Conservation (phyloP, 768 basidiomycete species). For the Collybia mongolica region DNA sequence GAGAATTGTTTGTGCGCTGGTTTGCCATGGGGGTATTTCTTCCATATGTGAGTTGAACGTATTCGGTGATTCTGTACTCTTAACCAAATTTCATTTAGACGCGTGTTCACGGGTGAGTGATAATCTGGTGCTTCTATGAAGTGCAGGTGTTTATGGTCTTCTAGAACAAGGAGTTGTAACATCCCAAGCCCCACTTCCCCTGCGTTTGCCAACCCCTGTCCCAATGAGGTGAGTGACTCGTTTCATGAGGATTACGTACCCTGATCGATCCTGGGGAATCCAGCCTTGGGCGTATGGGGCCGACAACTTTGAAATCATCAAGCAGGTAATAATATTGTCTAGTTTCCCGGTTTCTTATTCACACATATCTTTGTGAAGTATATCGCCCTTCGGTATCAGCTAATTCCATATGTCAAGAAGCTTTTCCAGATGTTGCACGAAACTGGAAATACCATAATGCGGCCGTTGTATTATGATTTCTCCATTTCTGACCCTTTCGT, state of each 20-base stretch:
- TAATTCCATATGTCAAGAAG: slow-evolving; percentile 28
- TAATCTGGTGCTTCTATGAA: not conserved
- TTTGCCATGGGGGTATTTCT: slow-evolving; percentile 34
- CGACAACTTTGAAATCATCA: slow-evolving; percentile 32
- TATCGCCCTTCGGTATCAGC: slow-evolving; percentile 34
- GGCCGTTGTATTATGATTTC: slow-evolving; percentile 32
- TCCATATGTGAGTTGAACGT: slow-evolving; percentile 27
- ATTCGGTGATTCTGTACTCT: not conserved
- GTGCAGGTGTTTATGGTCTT: too few relatives aligned
- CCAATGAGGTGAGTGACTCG: slow-evolving; percentile 24
- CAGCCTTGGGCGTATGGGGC: slow-evolving; percentile 37
- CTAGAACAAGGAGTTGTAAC: slow-evolving; percentile 27
- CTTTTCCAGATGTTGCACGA: slow-evolving; percentile 30
- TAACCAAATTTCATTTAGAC: slow-evolving; percentile 14
- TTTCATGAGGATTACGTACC: not conserved
- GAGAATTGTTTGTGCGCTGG: slow-evolving; percentile 34
- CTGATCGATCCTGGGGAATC: not conserved
- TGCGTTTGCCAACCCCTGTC: slow-evolving; percentile 29
- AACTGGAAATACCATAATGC: slow-evolving; percentile 28
- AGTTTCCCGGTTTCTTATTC: not conserved
- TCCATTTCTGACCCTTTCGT: slow-evolving; percentile 26
- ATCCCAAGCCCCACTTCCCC: slow-evolving; percentile 18
- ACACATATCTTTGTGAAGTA: slow-evolving; percentile 20
- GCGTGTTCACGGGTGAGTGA: slow-evolving; percentile 27
- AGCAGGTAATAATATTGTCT: slow-evolving; percentile 19